Conservation (phyloP, 768 basidiomycete species). For the Naganishia vishniacii region DNA sequence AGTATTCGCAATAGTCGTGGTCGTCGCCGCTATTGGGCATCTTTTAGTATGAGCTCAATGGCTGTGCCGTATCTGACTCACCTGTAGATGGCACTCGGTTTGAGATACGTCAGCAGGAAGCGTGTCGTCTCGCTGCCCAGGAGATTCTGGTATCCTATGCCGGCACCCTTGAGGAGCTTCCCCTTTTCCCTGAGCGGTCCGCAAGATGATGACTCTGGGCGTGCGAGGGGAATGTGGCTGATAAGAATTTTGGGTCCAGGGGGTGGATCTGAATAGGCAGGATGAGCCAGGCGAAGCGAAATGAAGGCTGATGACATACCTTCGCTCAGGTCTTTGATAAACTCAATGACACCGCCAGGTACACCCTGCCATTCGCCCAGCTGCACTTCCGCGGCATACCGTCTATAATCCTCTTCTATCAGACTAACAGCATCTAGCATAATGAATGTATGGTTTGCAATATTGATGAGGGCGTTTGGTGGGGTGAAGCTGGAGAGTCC, state of each 20-base stretch:
- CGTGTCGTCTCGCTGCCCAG: constrained; percentile 63
- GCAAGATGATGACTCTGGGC: constrained; percentile 64
- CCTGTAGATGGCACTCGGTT: constrained; percentile 72
- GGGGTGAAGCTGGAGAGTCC: constrained; percentile 68
- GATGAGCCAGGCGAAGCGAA: constrained; percentile 47
- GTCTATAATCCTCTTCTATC: constrained; percentile 47
- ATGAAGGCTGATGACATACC: constrained; percentile 27
- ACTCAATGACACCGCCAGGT: constrained; percentile 48
- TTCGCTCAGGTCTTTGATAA: constrained; percentile 45
- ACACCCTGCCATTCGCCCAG: constrained; percentile 51
- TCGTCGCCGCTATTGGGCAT: constrained; percentile 92
- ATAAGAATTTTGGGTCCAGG: constrained; percentile 63
- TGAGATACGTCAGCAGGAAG: constrained; percentile 62
- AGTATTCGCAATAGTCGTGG: constrained; percentile 87
- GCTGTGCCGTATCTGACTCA: constrained; percentile 40
- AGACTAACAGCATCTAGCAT: constrained; percentile 44
- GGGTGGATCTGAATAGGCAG: constrained; percentile 33
- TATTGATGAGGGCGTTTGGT: constrained; percentile 56
- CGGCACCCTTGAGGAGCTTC: constrained; percentile 63
- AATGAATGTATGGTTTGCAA: constrained; percentile 55
- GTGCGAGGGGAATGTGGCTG: constrained; percentile 80
- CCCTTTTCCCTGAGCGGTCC: constrained; percentile 73
- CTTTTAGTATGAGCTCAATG: no score
- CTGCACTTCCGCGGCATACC: constrained; percentile 48
- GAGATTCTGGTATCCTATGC: constrained; percentile 72